Evolutionary conservation across 176 grass and related monocot species (phyloP), one percentile per base, ranked within the genome.

Genomic region (Carex parvula): DNA sequence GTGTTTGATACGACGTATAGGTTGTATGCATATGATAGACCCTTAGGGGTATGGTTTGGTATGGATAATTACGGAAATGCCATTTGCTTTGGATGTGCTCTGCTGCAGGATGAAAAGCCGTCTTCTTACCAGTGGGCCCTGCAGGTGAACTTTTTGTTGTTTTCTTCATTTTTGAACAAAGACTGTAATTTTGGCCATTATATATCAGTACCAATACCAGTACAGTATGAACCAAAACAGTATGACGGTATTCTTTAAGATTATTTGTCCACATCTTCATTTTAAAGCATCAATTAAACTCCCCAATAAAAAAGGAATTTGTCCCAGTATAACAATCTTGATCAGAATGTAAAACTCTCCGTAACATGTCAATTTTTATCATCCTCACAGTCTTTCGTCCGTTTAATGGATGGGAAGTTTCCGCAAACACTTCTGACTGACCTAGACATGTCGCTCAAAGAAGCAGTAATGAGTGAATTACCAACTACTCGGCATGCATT

Each of bases 351-450:
- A 32, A 18, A 70, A 18, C n/a, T 30, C 30, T 57, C 22, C 64
- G 7, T 84, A 64, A 52, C 59, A 66, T 80, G 52, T 82, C 32
- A 63, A 7, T 63, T 62, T 84, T 37, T 60, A 57, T 22, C 87
- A 26, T 70, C 62, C 59, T 18, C 54, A 2, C 60, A 91, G 89
- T 81, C 89, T 29, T 88, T 91, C 57, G 46, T 91, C 20, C 77
- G 50, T 15, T 46, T 91, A 24, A 91, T 91, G 89, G 89, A 91
- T 61, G 89, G 86, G 46, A 91, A 87, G 60, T 83, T 42, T 75
- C 89, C 89, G 3, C 82, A 88, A 83, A 91, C 89, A 58, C 68
- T 91, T 21, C 58, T 91, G 16, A 91, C 89, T 21, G 89, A 91
- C 81, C 60, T 88, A 24, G 75, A 83, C 81, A 44, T 91, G 50